A percentile compares a stretch with the other conserved stretches of the same genome.
Evolutionary conservation across 805 yeast species (phyloP).

Genomic region (Vanderwaltozyma verrucispora): DNA sequence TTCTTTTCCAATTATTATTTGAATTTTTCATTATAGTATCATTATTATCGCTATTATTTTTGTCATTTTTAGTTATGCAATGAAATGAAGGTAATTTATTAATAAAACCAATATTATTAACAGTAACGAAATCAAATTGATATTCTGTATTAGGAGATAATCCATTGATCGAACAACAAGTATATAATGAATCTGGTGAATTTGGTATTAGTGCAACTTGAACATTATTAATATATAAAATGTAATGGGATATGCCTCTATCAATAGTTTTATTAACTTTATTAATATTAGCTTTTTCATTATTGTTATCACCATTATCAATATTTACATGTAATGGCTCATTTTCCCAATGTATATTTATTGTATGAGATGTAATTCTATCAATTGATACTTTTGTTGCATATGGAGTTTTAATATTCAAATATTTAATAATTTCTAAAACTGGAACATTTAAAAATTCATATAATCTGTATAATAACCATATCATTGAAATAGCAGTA

Average conservation of each 20-base stretch:
- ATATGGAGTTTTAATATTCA: slow-evolving; percentile 25
- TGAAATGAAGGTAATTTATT: slow-evolving; percentile 25
- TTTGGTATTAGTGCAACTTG: slow-evolving; percentile 26
- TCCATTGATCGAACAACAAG: slow-evolving; percentile 25
- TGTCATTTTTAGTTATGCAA: slow-evolving; percentile 18
- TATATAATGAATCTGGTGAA: slow-evolving; percentile 20
- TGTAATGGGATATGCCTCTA: slow-evolving; percentile 19
- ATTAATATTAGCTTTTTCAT: not conserved
- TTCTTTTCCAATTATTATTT: slow-evolving; percentile 3
- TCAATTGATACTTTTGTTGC: slow-evolving; percentile 28
- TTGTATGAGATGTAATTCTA: slow-evolving; percentile 19
- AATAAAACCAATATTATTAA: slow-evolving; percentile 26
- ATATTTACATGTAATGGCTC: slow-evolving; percentile 5
- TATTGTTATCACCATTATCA: not conserved
- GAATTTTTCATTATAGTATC: slow-evolving; percentile 1
- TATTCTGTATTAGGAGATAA: slow-evolving; percentile 19
- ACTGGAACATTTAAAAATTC: slow-evolving; percentile 24
- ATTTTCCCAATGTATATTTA: slow-evolving; percentile 29
- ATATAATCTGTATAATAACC: slow-evolving; percentile 23
- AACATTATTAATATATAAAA: slow-evolving; percentile 23
- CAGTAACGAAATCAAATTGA: slow-evolving; percentile 26
- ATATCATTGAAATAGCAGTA: slow-evolving; percentile 9
- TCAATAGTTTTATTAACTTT: not conserved
- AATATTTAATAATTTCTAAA: slow-evolving; percentile 18
- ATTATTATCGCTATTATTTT: not conserved